A percentile compares a stretch with the other conserved stretches of the same genome.
phyloP scores from a whole-genome alignment of 495 filamentous ascomycete species.

The Penicillium verhagenii region DNA sequence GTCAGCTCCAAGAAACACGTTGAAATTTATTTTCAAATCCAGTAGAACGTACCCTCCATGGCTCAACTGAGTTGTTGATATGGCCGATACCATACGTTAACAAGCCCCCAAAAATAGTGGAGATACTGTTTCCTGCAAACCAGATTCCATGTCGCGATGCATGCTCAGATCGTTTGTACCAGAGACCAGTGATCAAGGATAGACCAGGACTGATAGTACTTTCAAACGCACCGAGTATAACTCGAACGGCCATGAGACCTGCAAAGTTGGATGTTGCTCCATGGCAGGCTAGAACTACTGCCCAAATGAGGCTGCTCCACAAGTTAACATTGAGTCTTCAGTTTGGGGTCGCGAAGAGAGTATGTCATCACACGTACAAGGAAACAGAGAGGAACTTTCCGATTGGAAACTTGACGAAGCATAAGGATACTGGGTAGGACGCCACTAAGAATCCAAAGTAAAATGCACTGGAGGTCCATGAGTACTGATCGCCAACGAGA shows the following conservation, averaged over 20 bases:
- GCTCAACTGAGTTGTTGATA: constrained; percentile 7
- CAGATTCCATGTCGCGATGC: constrained; percentile 51
- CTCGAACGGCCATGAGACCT: constrained; percentile 31
- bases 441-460: too few relatives aligned
- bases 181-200: constrained; percentile 30
- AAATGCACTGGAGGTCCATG: too few relatives aligned
- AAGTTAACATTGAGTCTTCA: too few relatives aligned
- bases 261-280: not conserved
- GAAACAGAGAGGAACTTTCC: too few relatives aligned
- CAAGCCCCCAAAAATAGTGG: constrained; percentile 23
- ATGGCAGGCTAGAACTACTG: not conserved
- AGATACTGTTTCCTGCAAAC: constrained; percentile 33
- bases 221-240: constrained; percentile 49
- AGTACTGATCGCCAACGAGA: too few relatives aligned
- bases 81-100: constrained; percentile 25
- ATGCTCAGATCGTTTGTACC: constrained; percentile 48
- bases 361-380: too few relatives aligned
- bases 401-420: too few relatives aligned
- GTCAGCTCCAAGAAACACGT: too few relatives aligned
- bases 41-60: constrained; percentile 26
- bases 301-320: too few relatives aligned
- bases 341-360: too few relatives aligned
- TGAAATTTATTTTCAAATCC: too few relatives aligned
- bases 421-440: too few relatives aligned
- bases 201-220: constrained; percentile 42